Conservation (phyloP, 78 protist species). For the Cavenderia fasciculata region DNA sequence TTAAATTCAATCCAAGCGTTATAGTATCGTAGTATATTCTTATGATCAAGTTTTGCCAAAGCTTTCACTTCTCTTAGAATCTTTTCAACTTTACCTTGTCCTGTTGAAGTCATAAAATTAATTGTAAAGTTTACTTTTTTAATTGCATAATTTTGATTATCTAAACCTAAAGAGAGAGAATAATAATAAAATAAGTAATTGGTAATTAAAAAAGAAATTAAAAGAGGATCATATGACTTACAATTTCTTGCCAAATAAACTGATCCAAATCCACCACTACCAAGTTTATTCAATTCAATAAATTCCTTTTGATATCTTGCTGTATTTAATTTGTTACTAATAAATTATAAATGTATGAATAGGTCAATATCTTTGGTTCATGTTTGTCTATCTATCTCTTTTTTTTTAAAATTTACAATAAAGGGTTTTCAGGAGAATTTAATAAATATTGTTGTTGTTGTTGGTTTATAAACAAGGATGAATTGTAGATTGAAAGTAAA, state of each 20-base stretch:
- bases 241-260: constrained; percentile 13
- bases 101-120: neutral
- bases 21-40: constrained; percentile 47
- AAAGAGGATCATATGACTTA: too few relatives aligned
- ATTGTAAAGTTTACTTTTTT: constrained; percentile 38
- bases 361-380: too few relatives aligned
- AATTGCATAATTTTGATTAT: constrained; percentile 29
- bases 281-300: constrained; percentile 15
- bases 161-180: too few relatives aligned
- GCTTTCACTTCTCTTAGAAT: constrained; percentile 42
- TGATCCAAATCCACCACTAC: constrained; percentile 56
- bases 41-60: constrained; percentile 59
- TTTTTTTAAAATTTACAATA: neutral
- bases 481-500: too few relatives aligned
- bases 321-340: neutral
- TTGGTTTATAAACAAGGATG: neutral
- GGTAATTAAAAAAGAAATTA: too few relatives aligned
- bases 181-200: too few relatives aligned
- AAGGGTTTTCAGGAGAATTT: neutral
- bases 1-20: constrained; percentile 57
- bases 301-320: constrained; percentile 50
- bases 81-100: constrained; percentile 8
- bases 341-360: neutral
- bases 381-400: neutral
- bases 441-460: neutral